Percentiles rank a stretch among this genome's conserved stretches.
Conservation (phyloP, 202 grass and related monocot genomes). For the Zizania palustris region DNA sequence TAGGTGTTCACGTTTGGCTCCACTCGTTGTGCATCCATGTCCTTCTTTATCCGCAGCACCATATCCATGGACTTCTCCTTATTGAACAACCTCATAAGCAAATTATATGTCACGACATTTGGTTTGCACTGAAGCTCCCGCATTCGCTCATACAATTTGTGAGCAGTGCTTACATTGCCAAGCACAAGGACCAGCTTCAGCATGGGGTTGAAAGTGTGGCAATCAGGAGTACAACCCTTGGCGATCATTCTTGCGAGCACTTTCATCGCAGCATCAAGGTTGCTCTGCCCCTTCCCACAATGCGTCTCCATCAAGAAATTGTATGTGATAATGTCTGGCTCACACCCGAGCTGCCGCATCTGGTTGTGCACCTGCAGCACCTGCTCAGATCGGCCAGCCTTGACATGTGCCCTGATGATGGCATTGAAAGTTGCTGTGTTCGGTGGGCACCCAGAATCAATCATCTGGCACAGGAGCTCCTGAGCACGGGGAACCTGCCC, state of each 20-base stretch:
- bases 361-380: conserved; percentile 93
- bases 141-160: conserved; percentile 73
- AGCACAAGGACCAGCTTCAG: conserved; percentile 60
- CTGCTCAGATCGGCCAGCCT: conserved; percentile 69
- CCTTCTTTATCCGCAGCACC: conserved; percentile 81
- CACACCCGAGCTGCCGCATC: conserved; percentile 78
- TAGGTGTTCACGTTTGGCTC: conserved; percentile 83
- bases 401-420: conserved; percentile 77
- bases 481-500: conserved; percentile 83
- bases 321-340: conserved; percentile 88
- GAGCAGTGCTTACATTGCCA: conserved; percentile 60
- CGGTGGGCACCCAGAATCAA: conserved; percentile 66
- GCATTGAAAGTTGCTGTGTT: conserved; percentile 82
- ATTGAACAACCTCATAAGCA: conserved; percentile 76
- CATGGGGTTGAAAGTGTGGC: conserved; percentile 85
- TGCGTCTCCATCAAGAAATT: conserved; percentile 86
- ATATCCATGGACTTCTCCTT: conserved; percentile 89
- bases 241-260: conserved; percentile 77
- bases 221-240: conserved; percentile 69
- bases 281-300: conserved; percentile 75
- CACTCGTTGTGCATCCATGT: conserved; percentile 72
- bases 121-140: conserved; percentile 68
- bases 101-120: conserved; percentile 80
- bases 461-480: conserved; percentile 88
- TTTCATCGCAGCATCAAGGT: conserved; percentile 82